Evolutionary conservation across 176 grass and related monocot species (phyloP).

Genomic region (Zoysia japonica): DNA sequence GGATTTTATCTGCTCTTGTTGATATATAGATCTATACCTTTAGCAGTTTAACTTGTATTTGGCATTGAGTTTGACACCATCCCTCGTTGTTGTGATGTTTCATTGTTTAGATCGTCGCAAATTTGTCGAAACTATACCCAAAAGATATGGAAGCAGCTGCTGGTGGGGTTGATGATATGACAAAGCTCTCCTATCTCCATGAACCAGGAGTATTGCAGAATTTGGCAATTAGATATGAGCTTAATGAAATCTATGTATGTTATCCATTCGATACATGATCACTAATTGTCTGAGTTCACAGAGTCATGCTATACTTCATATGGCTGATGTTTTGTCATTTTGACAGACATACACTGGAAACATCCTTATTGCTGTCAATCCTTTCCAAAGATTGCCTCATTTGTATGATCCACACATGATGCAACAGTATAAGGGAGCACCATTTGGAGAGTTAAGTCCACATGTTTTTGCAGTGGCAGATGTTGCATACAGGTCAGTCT

Average conservation of each 20-base stretch:
- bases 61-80: conserved; percentile 1
- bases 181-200: conserved; percentile 95
- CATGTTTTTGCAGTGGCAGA: conserved; percentile 99
- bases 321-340: conserved; percentile 26
- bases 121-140: conserved; percentile 88
- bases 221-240: conserved; percentile 83
- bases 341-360: conserved; percentile 97
- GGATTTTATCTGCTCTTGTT: background rate
- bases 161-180: conserved; percentile 99
- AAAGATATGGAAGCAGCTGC: conserved; percentile 97
- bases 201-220: conserved; percentile 96
- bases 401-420: conserved; percentile 95
- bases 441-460: conserved; percentile 94
- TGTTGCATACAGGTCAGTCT: conserved; percentile 79
- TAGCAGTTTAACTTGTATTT: background rate
- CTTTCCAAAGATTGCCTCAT: conserved; percentile 96
- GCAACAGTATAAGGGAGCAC: conserved; percentile 96
- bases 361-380: conserved; percentile 97
- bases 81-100: conserved; percentile 15
- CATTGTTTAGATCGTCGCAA: conserved; percentile 59
- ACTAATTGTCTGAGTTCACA: conserved; percentile 31
- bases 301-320: background rate
- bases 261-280: conserved; percentile 3
- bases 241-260: conserved; percentile 99
- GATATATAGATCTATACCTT: background rate